Evolutionary conservation across 73 alveolate genomes (phyloP), one percentile per base, ranked within the genome.

Genomic region (Stentor roeselii): DNA sequence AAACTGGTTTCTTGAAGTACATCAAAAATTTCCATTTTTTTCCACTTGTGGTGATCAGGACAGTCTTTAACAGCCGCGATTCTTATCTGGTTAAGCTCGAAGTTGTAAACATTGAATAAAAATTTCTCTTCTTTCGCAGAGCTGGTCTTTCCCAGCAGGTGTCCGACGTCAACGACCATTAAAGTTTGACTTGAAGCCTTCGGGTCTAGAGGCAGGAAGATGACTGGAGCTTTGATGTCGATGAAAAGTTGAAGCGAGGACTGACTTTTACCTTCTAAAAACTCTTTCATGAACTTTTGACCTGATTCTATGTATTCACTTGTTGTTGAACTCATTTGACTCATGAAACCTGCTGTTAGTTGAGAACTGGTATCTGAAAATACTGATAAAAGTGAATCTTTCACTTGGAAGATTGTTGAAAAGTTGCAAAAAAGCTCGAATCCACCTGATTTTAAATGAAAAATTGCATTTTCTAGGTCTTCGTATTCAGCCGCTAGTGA

Each of bases 211-310:
- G 84, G 84, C 14, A 76, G 14, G 39, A 15, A 76, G 14, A 76
- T 27, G 39, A 40, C 39, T 36, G 84, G 84, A 15, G 84, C 84
- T 76, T 76, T 76, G 36, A 76, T 76, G 39, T 35, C 31, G 6
- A 76, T 21, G 39, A 36, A 78, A 37, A 76, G 41, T 40, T 67
- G 42, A 67, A 67, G 21, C 21, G 80, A 27, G 21, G 37, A 36
- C 14, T n/a, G 21, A 21, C 27, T 40, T 67, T 40, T 40, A 11
- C 27, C 34, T 67, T 67, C 34, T 40, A 67, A 21, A 21, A 67
- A 34, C 21, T 67, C 80, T 67, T 32, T 32, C 21, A 50, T 50
- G 21, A 11, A 50, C 21, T 50, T 21, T 50, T 50, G 30, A 50
- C 67, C 67, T 50, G 21, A 21, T 50, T 50, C 21, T 50, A 50